These are phyloP conservation scores for Alternaria arbusti DNA, from an alignment of 2,329 filamentous ascomycete genomes.

Conservation along the genomic window DNA sequence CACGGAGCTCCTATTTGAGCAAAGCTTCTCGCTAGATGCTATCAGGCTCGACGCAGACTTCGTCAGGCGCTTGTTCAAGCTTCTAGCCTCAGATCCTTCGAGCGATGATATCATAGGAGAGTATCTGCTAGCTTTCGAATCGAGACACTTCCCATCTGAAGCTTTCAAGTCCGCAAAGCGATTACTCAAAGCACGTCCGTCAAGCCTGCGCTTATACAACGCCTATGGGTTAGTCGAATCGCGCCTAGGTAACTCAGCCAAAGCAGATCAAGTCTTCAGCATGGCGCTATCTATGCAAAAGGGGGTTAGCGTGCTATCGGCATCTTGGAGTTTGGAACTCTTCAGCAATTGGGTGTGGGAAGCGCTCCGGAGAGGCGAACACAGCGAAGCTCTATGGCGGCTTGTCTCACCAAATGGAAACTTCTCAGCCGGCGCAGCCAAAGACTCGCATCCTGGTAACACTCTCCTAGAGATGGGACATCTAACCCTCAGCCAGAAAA, in stretches of 20 bases:
- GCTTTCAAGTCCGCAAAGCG: conserved; percentile 75
- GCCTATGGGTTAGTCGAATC: conserved; percentile 78
- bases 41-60: conserved; percentile 22
- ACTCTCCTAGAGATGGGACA: conserved; percentile 20
- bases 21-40: conserved; percentile 22
- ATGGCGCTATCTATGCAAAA: conserved; percentile 68
- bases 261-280: conserved; percentile 69
- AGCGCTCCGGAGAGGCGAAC: conserved; percentile 58
- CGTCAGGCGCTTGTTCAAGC: conserved; percentile 56
- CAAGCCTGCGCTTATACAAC: conserved; percentile 74
- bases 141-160: conserved; percentile 57
- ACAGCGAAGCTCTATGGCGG: conserved; percentile 39
- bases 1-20: conserved; percentile 32
- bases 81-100: conserved; percentile 56
- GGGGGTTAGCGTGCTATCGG: conserved; percentile 60
- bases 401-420: conserved; percentile 40
- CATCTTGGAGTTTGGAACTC: conserved; percentile 52
- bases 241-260: conserved; percentile 61
- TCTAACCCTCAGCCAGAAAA: conserved; percentile 16
- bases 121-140: conserved; percentile 74
- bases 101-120: conserved; percentile 63
- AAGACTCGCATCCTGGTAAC: conserved; percentile 11
- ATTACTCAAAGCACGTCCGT: conserved; percentile 71
- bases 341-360: conserved; percentile 71
- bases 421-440: background rate